Evolutionary conservation across 345 rosid genomes (phyloP).

Genomic region (Anacardium occidentale): DNA sequence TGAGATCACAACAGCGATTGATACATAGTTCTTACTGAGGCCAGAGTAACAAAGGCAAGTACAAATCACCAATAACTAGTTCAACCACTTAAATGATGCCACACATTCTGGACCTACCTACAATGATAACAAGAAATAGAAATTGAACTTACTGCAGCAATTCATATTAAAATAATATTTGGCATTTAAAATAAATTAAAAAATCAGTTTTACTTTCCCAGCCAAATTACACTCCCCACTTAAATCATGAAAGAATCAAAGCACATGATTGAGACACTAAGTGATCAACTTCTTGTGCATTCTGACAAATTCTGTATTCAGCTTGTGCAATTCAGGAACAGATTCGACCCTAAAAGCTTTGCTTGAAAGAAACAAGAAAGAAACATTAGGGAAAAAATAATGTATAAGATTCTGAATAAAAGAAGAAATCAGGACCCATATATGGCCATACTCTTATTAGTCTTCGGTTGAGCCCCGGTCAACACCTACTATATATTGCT

Average conservation of each 20-base stretch:
- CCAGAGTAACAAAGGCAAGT: background rate
- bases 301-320: conserved; percentile 27
- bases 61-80: background rate
- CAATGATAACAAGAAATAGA: background rate
- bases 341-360: conserved; percentile 30
- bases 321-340: conserved; percentile 29
- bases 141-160: conserved; percentile 1
- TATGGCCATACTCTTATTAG: conserved; percentile 18
- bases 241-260: background rate
- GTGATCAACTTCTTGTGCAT: conserved; percentile 11
- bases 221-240: conserved; percentile 16
- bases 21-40: background rate
- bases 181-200: background rate
- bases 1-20: background rate
- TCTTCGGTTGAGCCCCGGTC: background rate
- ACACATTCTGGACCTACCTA: background rate
- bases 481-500: background rate
- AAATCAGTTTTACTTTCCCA: conserved; percentile 13
- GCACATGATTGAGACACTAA: conserved; percentile 5
- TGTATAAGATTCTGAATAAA: background rate
- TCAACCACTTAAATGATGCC: background rate
- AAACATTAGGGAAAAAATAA: conserved; percentile 1
- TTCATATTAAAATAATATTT: background rate
- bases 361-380: conserved; percentile 20
- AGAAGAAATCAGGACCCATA: background rate